Evolutionary conservation across 257 asterid species (phyloP).

Genomic region (Jacaranda mimosifolia): DNA sequence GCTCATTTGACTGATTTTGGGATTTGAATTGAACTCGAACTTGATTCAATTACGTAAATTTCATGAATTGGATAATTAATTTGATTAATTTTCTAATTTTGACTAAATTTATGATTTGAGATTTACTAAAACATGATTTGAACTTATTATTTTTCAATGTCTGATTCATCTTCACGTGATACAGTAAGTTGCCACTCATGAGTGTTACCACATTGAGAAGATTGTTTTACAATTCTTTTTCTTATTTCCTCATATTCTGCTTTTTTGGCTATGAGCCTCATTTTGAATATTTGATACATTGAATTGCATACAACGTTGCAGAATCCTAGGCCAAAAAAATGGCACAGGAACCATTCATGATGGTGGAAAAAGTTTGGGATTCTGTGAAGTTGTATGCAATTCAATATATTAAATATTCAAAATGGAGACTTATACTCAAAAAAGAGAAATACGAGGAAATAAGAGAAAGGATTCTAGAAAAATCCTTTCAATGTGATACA

Average conservation of each 20-base stretch:
- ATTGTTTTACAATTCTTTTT: slow-evolving; percentile 47
- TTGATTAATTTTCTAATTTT: too few species aligned
- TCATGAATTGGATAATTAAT: too few species aligned
- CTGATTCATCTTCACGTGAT: too few species aligned
- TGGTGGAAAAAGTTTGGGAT: slow-evolving; percentile 48
- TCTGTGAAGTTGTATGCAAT: slow-evolving; percentile 46
- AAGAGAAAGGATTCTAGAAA: slow-evolving; percentile 60
- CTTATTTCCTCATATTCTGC: slow-evolving; percentile 63
- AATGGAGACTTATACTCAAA: slow-evolving; percentile 83
- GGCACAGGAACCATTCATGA: slow-evolving; percentile 30
- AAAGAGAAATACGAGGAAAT: slow-evolving; percentile 80
- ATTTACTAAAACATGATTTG: too few species aligned
- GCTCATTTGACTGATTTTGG: too few species aligned
- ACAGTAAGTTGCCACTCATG: slow-evolving; percentile 40
- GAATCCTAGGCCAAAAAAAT: slow-evolving; percentile 22
- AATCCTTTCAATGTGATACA: slow-evolving; percentile 63
- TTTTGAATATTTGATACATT: slow-evolving; percentile 57
- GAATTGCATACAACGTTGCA: slow-evolving; percentile 23
- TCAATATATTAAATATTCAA: slow-evolving; percentile 64
- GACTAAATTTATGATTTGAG: too few species aligned
- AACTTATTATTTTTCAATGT: too few species aligned
- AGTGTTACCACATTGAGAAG: slow-evolving; percentile 56
- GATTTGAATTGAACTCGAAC: too few species aligned
- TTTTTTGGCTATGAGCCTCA: slow-evolving; percentile 61
- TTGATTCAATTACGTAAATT: too few species aligned